These are phyloP conservation scores for Globisporangium radiosum DNA, from an alignment of 352 stramenopile genomes.

Conservation along the genomic window DNA sequence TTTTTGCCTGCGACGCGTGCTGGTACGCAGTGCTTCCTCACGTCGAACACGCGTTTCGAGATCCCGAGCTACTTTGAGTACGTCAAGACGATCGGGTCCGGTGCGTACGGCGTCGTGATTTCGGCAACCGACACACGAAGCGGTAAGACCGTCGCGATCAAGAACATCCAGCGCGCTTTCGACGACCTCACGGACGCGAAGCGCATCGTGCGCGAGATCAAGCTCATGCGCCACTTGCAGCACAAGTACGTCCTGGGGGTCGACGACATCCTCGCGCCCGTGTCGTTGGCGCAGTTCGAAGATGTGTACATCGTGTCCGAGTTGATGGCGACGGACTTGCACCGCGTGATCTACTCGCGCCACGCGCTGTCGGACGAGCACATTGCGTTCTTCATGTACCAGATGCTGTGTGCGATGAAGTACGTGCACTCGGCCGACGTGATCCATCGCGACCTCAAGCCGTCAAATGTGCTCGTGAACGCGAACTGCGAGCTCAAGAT, in stretches of 20 bases:
- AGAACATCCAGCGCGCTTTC: conserved; percentile 94
- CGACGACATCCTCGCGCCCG: conserved; percentile 68
- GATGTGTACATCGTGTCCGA: conserved; percentile 90
- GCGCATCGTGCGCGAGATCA: conserved; percentile 97
- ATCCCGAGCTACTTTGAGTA: conserved; percentile 76
- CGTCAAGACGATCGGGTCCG: conserved; percentile 84
- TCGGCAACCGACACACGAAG: conserved; percentile 42
- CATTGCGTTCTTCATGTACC: conserved; percentile 88
- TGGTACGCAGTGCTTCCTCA: conserved; percentile 77
- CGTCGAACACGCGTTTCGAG: conserved; percentile 80
- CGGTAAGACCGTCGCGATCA: conserved; percentile 74
- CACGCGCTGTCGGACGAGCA: conserved; percentile 82
- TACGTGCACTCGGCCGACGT: conserved; percentile 92
- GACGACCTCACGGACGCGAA: conserved; percentile 98
- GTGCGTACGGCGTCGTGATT: conserved; percentile 90
- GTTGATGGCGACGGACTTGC: conserved; percentile 88
- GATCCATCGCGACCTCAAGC: conserved; percentile 96
- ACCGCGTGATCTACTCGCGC: conserved; percentile 87
- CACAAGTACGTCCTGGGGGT: conserved; percentile 87
- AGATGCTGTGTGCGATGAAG: conserved; percentile 89
- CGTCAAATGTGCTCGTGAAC: conserved; percentile 96
- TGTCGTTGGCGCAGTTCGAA: conserved; percentile 67
- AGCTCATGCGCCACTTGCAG: conserved; percentile 87
- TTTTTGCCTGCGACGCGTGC: conserved; percentile 64
- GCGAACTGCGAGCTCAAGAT: conserved; percentile 87